Percentiles rank a stretch among this genome's conserved stretches.
Conservation (phyloP, 805 yeast genomes). For the Candida tibetensis region DNA sequence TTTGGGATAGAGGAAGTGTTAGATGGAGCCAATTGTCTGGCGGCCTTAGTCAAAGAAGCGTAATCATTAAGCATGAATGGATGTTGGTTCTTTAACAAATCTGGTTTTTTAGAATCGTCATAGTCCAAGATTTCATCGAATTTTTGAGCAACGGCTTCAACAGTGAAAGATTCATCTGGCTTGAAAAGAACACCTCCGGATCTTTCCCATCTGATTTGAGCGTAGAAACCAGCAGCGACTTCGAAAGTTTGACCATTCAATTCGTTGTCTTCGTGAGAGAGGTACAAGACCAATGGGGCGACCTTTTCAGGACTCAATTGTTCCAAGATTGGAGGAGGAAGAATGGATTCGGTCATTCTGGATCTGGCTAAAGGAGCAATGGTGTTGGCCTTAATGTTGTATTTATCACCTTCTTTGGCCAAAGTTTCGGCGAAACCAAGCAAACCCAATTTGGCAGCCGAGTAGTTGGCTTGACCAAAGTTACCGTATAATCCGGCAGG, state of each 20-base stretch:
- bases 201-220: constrained; percentile 94
- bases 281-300: constrained; percentile 84
- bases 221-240: constrained; percentile 91
- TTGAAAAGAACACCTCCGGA: constrained; percentile 81
- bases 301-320: constrained; percentile 81
- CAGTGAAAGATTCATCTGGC: constrained; percentile 74
- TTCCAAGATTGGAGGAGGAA: constrained; percentile 82
- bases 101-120: constrained; percentile 51
- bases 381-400: constrained; percentile 79
- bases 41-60: constrained; percentile 52
- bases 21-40: constrained; percentile 50
- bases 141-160: constrained; percentile 74
- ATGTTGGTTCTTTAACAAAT: constrained; percentile 52
- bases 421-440: constrained; percentile 92
- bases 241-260: constrained; percentile 80
- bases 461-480: constrained; percentile 94
- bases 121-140: constrained; percentile 65
- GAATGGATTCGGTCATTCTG: constrained; percentile 88
- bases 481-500: constrained; percentile 97
- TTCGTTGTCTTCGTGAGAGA: constrained; percentile 60
- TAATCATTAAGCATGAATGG: constrained; percentile 77
- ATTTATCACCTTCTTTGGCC: constrained; percentile 88
- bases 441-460: constrained; percentile 87
- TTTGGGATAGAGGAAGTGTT: constrained; percentile 39
- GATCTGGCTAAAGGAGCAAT: constrained; percentile 96